Conservation (phyloP, 495 filamentous ascomycete species). For the Talaromyces wortmannii region DNA sequence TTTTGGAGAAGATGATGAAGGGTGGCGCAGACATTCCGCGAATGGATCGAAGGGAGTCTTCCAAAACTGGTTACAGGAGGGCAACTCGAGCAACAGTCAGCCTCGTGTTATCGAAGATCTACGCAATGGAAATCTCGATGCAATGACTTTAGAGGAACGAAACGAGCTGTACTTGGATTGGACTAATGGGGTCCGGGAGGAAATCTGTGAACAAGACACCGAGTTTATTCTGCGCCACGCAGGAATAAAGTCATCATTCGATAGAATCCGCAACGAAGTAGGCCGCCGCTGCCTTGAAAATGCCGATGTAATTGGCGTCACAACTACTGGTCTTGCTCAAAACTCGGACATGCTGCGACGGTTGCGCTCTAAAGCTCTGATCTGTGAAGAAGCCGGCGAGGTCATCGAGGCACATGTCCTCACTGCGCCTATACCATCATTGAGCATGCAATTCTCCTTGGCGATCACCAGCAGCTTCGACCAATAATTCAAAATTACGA, state of each 20-base stretch:
- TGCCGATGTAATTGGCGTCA: conserved; percentile 63
- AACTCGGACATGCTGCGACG: conserved; percentile 55
- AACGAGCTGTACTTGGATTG: background rate
- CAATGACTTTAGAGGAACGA: too few relatives aligned
- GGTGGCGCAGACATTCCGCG: too few relatives aligned
- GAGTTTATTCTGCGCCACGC: conserved; percentile 21
- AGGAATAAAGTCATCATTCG: conserved; percentile 18
- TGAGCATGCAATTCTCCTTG: conserved; percentile 63
- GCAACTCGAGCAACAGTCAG: too few relatives aligned
- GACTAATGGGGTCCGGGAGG: conserved; percentile 15
- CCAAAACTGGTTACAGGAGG: too few relatives aligned
- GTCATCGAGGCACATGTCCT: conserved; percentile 62
- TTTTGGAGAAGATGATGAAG: background rate
- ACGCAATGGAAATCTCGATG: too few relatives aligned
- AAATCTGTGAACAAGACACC: conserved; percentile 10
- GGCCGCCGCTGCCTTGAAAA: conserved; percentile 24
- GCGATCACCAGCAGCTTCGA: conserved; percentile 62
- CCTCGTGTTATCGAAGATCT: too few relatives aligned
- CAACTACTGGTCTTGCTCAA: conserved; percentile 65
- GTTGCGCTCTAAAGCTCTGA: conserved; percentile 55
- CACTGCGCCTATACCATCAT: conserved; percentile 54
- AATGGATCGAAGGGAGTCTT: too few relatives aligned
- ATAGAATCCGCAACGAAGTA: conserved; percentile 22
- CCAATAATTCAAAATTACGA: conserved; percentile 61
- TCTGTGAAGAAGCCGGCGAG: conserved; percentile 69